Evolutionary conservation across 257 asterid species (phyloP), one percentile per base, ranked within the genome.

Genomic region (Forsythia suspensa): DNA sequence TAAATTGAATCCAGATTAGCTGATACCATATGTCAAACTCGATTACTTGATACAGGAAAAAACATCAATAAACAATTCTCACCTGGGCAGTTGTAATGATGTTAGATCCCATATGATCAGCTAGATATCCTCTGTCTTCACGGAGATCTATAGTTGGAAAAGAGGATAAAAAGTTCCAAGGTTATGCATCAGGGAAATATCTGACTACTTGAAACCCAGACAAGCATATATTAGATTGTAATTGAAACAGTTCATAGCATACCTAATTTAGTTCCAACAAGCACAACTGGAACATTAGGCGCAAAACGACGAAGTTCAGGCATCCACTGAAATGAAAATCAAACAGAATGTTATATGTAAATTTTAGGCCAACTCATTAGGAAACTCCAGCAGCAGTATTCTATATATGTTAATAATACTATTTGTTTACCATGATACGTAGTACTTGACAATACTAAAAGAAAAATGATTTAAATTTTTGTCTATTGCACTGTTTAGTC

Each of bases 301-400:
- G 99, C 98, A 80, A 95, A 95, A n/a, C 98, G 88, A 41, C 98
- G 97, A 86, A 95, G 99, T 69, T 95, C 99, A 5, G 99, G 97
- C 96, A 93, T 95, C 99, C 99, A 95, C 99, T 95, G 97, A 70
- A 76, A 88, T 46, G 71, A 87, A 70, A 80, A 82, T 59, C 72
- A 55, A 51, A 82, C 6, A n/a, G 9, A 69, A 15, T 52, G 29
- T 70, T 9, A 75, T 29, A n/a, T 12, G 46, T 42, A 55, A 21
- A 37, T 37, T 42, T 37, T 10, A 18, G 41, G n/a, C 20, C 61
- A 63, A 42, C 16, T 24, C 16, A 63, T 0, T 11, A 29, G 16
- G 67, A 59, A 8, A n/a, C 0, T 18, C 38, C 8, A 4, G 18
- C 8, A 63, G 57, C 57, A 48, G 18, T 7, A 18, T 29, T 29